Percentiles rank a stretch among this genome's conserved stretches.
Conservation (phyloP, 352 stramenopile species). For the Pythium dissotocum region DNA sequence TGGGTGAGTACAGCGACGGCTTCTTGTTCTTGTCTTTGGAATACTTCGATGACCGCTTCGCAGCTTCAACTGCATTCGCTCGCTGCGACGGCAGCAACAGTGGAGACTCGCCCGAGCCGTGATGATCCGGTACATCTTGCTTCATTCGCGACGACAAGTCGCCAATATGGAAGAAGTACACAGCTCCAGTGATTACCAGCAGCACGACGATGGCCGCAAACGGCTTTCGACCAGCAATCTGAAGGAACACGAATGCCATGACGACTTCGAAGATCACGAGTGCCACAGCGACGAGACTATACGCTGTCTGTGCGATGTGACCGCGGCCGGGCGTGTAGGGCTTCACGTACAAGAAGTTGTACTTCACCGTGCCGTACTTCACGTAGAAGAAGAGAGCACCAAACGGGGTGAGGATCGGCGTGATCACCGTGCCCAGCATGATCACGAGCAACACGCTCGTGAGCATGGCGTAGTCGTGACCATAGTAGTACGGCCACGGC, state of each 20-base stretch:
- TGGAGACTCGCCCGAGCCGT: constrained; percentile 21
- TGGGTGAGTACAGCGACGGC: constrained; percentile 12
- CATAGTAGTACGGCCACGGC: constrained; percentile 66
- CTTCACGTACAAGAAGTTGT: constrained; percentile 82
- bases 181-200: constrained; percentile 39
- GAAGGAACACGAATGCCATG: constrained; percentile 74
- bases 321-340: constrained; percentile 66
- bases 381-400: constrained; percentile 82
- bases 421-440: constrained; percentile 75
- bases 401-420: constrained; percentile 76
- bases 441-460: constrained; percentile 78
- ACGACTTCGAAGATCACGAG: constrained; percentile 73
- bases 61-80: neutral
- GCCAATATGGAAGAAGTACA: constrained; percentile 60
- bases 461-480: constrained; percentile 81
- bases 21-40: constrained; percentile 12
- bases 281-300: constrained; percentile 64
- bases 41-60: constrained; percentile 3
- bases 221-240: constrained; percentile 52
- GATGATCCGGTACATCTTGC: constrained; percentile 35
- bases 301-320: constrained; percentile 62
- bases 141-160: constrained; percentile 43
- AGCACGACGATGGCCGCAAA: constrained; percentile 65
- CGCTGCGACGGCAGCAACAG: constrained; percentile 22
- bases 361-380: constrained; percentile 73